Conservation (phyloP, 208 protist genomes). For the Acanthamoeba polyphaga region DNA sequence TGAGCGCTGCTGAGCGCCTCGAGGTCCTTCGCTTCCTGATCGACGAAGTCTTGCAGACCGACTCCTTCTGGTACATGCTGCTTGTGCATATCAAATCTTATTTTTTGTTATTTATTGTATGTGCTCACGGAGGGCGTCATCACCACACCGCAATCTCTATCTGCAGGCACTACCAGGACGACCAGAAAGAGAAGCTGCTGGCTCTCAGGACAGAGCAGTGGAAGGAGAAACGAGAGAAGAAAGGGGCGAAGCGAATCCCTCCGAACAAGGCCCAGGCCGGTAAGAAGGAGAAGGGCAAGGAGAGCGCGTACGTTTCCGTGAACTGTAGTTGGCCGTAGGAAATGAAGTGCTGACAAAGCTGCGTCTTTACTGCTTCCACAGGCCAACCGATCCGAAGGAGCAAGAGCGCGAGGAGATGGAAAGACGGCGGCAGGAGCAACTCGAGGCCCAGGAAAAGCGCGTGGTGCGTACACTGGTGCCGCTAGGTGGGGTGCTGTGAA, state of each 20-base stretch:
- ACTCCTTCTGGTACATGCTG: neutral
- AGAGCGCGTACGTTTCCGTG: neutral
- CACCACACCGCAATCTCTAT: too few species aligned
- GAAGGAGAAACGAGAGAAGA: neutral
- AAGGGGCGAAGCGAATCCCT: neutral
- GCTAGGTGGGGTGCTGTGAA: too few species aligned
- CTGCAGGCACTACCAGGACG: neutral
- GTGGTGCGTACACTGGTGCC: neutral
- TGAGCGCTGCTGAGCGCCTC: neutral
- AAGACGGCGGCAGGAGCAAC: neutral
- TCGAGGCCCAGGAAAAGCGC: neutral
- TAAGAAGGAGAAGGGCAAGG: neutral
- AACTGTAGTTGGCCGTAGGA: too few species aligned
- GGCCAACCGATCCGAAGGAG: neutral
- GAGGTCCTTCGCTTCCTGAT: neutral
- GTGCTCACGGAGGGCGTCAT: too few species aligned
- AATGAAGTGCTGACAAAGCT: too few species aligned
- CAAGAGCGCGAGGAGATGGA: neutral
- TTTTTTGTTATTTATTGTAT: too few species aligned
- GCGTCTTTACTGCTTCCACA: neutral
- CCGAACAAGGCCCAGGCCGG: neutral
- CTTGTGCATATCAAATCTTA: too few species aligned
- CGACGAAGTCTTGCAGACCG: neutral
- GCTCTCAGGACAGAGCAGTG: neutral
- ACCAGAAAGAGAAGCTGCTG: neutral